These are phyloP conservation scores for Emericellopsis atlantica DNA, from an alignment of 2,329 filamentous ascomycete genomes.

Conservation along the genomic window DNA sequence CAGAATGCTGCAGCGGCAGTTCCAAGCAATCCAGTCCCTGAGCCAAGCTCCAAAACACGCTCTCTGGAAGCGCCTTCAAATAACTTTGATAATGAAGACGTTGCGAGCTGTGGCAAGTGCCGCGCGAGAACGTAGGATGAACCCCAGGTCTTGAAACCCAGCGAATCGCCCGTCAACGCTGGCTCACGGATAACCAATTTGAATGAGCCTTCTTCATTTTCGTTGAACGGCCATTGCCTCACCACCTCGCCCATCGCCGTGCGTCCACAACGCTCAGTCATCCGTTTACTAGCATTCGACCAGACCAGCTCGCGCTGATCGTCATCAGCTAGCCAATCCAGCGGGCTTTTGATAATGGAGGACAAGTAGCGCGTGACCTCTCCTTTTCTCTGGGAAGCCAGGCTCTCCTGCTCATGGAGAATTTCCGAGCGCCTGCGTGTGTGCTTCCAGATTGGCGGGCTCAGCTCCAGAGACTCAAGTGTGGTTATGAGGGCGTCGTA, in stretches of 20 bases:
- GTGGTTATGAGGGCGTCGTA: constrained; percentile 49
- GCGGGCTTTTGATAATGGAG: constrained; percentile 51
- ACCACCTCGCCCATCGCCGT: constrained; percentile 44
- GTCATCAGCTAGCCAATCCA: constrained; percentile 58
- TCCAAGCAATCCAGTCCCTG: constrained; percentile 85
- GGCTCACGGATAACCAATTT: constrained; percentile 73
- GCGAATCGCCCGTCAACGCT: constrained; percentile 71
- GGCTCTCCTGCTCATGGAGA: constrained; percentile 25
- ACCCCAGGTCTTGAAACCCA: constrained; percentile 93
- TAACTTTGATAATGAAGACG: constrained; percentile 29
- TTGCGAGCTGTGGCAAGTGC: constrained; percentile 42
- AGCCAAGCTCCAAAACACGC: constrained; percentile 63
- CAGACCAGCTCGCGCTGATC: constrained; percentile 57
- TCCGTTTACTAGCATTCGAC: constrained; percentile 64
- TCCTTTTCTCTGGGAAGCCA: constrained; percentile 25
- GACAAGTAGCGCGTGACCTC: constrained; percentile 55
- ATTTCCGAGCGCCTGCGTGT: constrained; percentile 26
- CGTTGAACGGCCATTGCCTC: constrained; percentile 38
- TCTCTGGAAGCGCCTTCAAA: constrained; percentile 21
- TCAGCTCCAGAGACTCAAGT: constrained; percentile 53
- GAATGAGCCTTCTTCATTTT: constrained; percentile 25
- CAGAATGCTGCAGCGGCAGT: constrained; percentile 69
- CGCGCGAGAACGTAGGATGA: constrained; percentile 77
- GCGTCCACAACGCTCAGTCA: constrained; percentile 79
- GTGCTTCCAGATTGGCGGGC: constrained; percentile 56